A percentile compares a stretch with the other conserved stretches of the same genome.
Conservation (phyloP, 1,284 basidiomycete species). For the Trametes hirsuta region DNA sequence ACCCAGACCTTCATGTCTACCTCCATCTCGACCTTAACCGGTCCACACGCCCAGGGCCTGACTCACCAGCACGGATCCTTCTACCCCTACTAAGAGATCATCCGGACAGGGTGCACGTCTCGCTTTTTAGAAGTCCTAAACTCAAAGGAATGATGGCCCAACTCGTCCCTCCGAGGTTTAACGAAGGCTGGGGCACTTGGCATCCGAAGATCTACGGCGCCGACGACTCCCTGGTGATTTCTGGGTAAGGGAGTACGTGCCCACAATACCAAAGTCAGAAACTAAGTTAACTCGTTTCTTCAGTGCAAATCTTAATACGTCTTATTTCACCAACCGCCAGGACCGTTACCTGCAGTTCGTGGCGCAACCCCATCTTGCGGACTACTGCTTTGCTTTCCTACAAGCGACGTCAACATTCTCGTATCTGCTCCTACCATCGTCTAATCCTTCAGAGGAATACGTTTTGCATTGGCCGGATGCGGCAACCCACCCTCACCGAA, state of each 20-base stretch:
- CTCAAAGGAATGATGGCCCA: slow-evolving; percentile 75
- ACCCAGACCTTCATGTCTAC: slow-evolving; percentile 68
- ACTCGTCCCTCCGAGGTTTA: slow-evolving; percentile 89
- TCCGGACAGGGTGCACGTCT: slow-evolving; percentile 76
- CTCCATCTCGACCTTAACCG: slow-evolving; percentile 90
- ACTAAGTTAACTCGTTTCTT: slow-evolving; percentile 3
- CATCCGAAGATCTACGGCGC: slow-evolving; percentile 96
- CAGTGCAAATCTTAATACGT: slow-evolving; percentile 93
- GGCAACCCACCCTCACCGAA: slow-evolving; percentile 58
- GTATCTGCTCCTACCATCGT: slow-evolving; percentile 57
- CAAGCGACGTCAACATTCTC: slow-evolving; percentile 75
- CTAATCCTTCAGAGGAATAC: slow-evolving; percentile 39
- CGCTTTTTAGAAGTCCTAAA: slow-evolving; percentile 86
- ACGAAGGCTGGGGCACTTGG: slow-evolving; percentile 99
- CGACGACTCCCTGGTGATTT: slow-evolving; percentile 92
- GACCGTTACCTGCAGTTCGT: slow-evolving; percentile 90
- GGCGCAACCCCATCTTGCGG: slow-evolving; percentile 64
- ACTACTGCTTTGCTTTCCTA: slow-evolving; percentile 86
- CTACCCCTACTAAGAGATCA: slow-evolving; percentile 74
- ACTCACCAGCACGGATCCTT: slow-evolving; percentile 77
- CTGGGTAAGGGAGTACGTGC: slow-evolving; percentile 67
- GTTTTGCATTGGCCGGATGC: slow-evolving; percentile 60
- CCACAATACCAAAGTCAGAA: not conserved
- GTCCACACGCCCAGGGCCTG: slow-evolving; percentile 82
- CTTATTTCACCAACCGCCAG: slow-evolving; percentile 95